Evolutionary conservation across 106 monocot species (phyloP).

Genomic region (Iris macrosiphon): DNA sequence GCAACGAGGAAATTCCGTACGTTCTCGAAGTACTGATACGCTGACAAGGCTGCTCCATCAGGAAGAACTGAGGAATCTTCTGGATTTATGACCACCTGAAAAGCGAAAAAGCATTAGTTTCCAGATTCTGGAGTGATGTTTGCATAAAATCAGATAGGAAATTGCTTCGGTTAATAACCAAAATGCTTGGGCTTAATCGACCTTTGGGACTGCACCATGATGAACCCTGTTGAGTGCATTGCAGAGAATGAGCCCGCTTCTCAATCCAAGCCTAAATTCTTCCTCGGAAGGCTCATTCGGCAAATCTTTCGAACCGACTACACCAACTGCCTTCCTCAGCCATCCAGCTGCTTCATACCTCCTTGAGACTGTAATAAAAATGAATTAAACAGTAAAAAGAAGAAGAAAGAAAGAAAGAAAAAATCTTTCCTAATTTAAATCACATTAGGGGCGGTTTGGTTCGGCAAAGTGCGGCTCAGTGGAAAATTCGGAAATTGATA

Average conservation of each 20-base stretch:
- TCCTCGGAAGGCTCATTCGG: slow-evolving; percentile 89
- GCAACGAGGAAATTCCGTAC: slow-evolving; percentile 90
- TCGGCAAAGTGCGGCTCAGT: too few species aligned
- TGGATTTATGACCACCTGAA: slow-evolving; percentile 71
- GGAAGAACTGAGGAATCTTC: slow-evolving; percentile 54
- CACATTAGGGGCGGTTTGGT: too few species aligned
- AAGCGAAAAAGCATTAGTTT: neutral
- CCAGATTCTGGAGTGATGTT: neutral
- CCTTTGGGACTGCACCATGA: slow-evolving; percentile 91
- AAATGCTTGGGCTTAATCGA: neutral
- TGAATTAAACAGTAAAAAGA: too few species aligned
- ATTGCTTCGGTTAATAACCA: neutral
- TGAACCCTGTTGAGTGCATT: slow-evolving; percentile 83
- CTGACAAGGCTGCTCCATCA: slow-evolving; percentile 79
- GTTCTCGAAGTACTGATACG: slow-evolving; percentile 98
- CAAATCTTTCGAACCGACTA: slow-evolving; percentile 60
- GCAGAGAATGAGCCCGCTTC: slow-evolving; percentile 87
- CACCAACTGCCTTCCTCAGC: slow-evolving; percentile 73
- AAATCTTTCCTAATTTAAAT: neutral
- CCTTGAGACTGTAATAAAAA: slow-evolving; percentile 72
- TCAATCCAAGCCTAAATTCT: slow-evolving; percentile 77
- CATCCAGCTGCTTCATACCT: slow-evolving; percentile 84
- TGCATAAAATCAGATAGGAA: neutral
- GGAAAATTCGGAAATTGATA: too few species aligned
- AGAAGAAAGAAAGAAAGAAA: neutral